Conservation (phyloP, 2,329 filamentous ascomycete species). For the Cordyceps farinosa region DNA sequence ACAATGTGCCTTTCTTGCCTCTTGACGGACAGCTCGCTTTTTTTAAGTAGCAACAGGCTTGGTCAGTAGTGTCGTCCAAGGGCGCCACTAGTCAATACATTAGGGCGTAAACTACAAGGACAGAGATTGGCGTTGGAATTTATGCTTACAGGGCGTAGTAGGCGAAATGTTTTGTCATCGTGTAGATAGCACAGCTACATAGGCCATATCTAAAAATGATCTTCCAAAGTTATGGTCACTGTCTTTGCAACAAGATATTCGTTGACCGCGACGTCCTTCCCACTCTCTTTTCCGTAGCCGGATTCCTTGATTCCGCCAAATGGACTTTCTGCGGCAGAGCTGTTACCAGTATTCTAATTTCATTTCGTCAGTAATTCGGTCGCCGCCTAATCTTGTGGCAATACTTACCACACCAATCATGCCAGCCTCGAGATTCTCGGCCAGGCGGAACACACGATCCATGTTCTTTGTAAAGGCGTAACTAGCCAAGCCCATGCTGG, state of each 20-base stretch:
- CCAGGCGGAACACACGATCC: constrained; percentile 40
- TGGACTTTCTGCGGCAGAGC: constrained; percentile 41
- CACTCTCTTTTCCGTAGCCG: constrained; percentile 45
- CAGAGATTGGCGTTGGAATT: not conserved
- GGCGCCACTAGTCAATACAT: not conserved
- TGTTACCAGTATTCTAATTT: constrained; percentile 34
- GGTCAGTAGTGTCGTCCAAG: not conserved
- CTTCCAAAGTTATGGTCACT: constrained; percentile 41
- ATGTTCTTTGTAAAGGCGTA: constrained; percentile 61
- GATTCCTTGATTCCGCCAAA: constrained; percentile 49
- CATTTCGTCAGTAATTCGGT: not conserved
- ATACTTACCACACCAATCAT: constrained; percentile 36
- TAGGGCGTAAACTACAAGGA: not conserved
- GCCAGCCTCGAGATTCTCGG: constrained; percentile 46
- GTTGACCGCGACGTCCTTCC: constrained; percentile 45
- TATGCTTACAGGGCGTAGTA: not conserved
- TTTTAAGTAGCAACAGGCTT: not conserved
- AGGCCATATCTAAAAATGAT: constrained; percentile 28
- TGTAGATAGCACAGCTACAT: too few relatives aligned
- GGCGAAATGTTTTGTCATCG: too few relatives aligned
- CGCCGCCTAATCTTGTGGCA: constrained; percentile 20
- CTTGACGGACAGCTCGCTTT: not conserved
- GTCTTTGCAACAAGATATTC: constrained; percentile 46
- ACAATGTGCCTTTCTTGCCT: not conserved
- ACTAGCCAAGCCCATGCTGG: constrained; percentile 67